These are phyloP conservation scores for button mushroom (Agaricus bisporus) DNA, from an alignment of 768 basidiomycete species.

Conservation along the genomic window DNA sequence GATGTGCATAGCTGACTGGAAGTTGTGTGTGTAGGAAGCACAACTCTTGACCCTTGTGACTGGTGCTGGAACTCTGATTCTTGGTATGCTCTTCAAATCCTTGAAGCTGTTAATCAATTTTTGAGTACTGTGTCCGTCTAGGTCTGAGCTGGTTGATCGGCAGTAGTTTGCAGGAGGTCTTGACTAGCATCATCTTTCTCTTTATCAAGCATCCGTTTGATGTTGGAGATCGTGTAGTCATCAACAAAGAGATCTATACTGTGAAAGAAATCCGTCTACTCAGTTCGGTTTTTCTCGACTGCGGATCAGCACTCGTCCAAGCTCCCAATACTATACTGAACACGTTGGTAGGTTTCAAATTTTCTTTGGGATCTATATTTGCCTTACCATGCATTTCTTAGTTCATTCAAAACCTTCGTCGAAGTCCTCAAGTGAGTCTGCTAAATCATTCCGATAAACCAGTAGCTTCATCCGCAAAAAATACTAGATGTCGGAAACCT, in stretches of 20 bases:
- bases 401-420: conserved; percentile 68
- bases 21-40: conserved; percentile 43
- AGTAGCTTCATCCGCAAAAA: background rate
- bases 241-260: conserved; percentile 54
- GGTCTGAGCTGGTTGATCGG: conserved; percentile 88
- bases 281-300: conserved; percentile 66
- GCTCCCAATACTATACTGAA: conserved; percentile 64
- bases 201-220: conserved; percentile 86
- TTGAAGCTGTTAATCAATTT: conserved; percentile 2
- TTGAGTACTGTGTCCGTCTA: conserved; percentile 18
- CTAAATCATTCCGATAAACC: background rate
- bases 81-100: conserved; percentile 27
- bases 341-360: conserved; percentile 37
- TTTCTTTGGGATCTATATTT: background rate
- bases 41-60: conserved; percentile 71
- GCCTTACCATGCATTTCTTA: conserved; percentile 18
- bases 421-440: conserved; percentile 54
- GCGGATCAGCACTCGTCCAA: conserved; percentile 55
- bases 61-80: conserved; percentile 58
- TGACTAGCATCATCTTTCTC: conserved; percentile 85
- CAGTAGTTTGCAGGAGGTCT: conserved; percentile 69
- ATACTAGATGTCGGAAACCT: conserved; percentile 66
- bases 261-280: conserved; percentile 87
- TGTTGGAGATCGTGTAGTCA: conserved; percentile 66
- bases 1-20: background rate